Evolutionary conservation across 2,329 filamentous ascomycete genomes (phyloP), one percentile per base, ranked within the genome.

Genomic region (Apiospora saccharicola): DNA sequence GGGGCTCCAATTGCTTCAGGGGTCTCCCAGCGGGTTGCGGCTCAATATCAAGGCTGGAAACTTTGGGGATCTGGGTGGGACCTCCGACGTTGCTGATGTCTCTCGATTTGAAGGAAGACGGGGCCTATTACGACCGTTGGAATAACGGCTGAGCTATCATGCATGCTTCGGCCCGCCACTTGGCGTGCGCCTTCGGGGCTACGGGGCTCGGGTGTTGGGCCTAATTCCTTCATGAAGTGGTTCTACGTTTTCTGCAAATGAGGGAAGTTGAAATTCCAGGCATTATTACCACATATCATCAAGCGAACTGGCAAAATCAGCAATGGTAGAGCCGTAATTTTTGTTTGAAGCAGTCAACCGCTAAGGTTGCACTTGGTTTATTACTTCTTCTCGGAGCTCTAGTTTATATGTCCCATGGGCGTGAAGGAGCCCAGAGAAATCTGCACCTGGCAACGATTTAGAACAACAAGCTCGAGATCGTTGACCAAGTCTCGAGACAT

Each of bases 301-400:
- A 64, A 10, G 22, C 30, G 19, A 22, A 22, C 19, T 14, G 4
- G 10, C 34, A 41, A 41, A 24, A 14, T 19, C 8, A 61, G n/a
- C 8, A 22, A 64, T 8, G n/a, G 13, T 24, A 37, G 8, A 61
- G 1, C 16, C n/a, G 57, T 4, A 5, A 14, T 64, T 6, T 64
- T 22, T 64, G 34, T 12, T 64, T 64, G 30, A 64, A 64, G 5
- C 34, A 64, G 19, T 10, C 57, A 64, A 64, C 57, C 57, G 4
- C 5, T 2, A 41, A 5, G 57, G 57, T 64, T 64, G 57, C 34
- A 34, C 22, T 41, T 41, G 57, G 41, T n/a, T 64, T 64, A 64
- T 64, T 41, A 64, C 57, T 64, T 64, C 30, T 41, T 64, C 34
- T 64, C 34, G n/a, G 6, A 64, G 34, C 57, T 41, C 57, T 41